phyloP scores from a whole-genome alignment of 1,284 basidiomycete genomes.

The Cystobasidiaceae sp. region DNA sequence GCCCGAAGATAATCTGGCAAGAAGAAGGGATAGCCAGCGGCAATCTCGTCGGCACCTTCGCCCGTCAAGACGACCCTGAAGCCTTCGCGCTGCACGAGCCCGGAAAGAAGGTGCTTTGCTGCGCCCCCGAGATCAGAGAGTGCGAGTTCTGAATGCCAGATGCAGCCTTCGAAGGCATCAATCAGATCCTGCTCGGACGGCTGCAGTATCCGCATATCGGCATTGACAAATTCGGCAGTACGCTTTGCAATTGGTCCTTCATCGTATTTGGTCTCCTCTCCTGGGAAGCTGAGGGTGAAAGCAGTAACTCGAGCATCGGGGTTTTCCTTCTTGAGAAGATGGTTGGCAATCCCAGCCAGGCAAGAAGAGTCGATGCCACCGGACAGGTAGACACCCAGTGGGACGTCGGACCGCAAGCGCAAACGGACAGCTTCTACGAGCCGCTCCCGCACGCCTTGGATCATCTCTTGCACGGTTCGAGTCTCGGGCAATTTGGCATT shows the following conservation, averaged over 20 bases:
- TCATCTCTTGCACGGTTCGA: slow-evolving; percentile 46
- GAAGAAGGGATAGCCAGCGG: slow-evolving; percentile 43
- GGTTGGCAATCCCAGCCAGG: slow-evolving; percentile 49
- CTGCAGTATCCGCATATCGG: slow-evolving; percentile 48
- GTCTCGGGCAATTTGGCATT: slow-evolving; percentile 40
- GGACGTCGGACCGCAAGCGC: slow-evolving; percentile 50
- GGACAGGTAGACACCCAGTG: slow-evolving; percentile 49
- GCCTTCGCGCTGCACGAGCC: slow-evolving; percentile 49
- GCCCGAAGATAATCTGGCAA: slow-evolving; percentile 22
- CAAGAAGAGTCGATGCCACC: slow-evolving; percentile 50
- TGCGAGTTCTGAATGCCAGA: slow-evolving; percentile 50
- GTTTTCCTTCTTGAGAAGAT: slow-evolving; percentile 47
- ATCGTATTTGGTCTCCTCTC: slow-evolving; percentile 44
- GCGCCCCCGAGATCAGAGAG: slow-evolving; percentile 48
- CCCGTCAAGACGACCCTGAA: slow-evolving; percentile 50
- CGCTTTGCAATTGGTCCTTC: slow-evolving; percentile 48
- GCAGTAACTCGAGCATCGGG: slow-evolving; percentile 37
- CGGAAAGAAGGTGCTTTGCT: slow-evolving; percentile 48
- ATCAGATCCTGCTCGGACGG: slow-evolving; percentile 48
- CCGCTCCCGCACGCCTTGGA: slow-evolving; percentile 45
- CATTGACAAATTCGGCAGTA: slow-evolving; percentile 48
- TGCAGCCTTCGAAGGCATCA: slow-evolving; percentile 48
- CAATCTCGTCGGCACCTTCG: slow-evolving; percentile 50
- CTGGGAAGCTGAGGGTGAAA: slow-evolving; percentile 21
- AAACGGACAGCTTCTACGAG: slow-evolving; percentile 48